phyloP scores from a whole-genome alignment of 2,329 filamentous ascomycete species.

The Helicocarpus griseus region DNA sequence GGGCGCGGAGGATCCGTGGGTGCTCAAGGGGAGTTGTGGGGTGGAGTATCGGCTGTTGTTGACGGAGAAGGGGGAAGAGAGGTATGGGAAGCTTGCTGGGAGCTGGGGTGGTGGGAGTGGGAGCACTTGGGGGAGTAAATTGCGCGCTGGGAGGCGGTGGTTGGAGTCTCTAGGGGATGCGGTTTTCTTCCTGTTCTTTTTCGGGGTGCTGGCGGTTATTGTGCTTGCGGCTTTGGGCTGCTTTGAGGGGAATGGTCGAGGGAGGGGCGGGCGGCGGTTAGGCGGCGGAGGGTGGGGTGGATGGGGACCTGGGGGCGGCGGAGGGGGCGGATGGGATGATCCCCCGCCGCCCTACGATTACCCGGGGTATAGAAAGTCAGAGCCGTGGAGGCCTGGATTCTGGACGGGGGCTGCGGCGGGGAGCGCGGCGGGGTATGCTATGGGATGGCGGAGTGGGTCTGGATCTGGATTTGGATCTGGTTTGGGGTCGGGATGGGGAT shows the following conservation, averaged over 20 bases:
- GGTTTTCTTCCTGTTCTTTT: slow-evolving; percentile 25
- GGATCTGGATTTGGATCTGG: not conserved
- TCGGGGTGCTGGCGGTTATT: slow-evolving; percentile 11
- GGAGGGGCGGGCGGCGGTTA: slow-evolving; percentile 21
- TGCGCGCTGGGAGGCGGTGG: not conserved
- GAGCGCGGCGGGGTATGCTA: slow-evolving; percentile 32
- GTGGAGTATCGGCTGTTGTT: slow-evolving; percentile 78
- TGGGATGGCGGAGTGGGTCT: slow-evolving; percentile 23
- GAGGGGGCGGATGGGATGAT: slow-evolving; percentile 20
- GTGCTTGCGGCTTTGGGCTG: slow-evolving; percentile 20
- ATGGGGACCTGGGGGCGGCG: slow-evolving; percentile 18
- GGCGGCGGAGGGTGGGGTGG: slow-evolving; percentile 13
- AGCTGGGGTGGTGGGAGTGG: slow-evolving; percentile 20
- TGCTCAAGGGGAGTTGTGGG: slow-evolving; percentile 86
- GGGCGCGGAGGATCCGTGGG: slow-evolving; percentile 64
- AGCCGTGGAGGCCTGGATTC: slow-evolving; percentile 37
- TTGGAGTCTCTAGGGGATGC: slow-evolving; percentile 16
- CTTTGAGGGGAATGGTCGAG: slow-evolving; percentile 16
- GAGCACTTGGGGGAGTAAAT: too few species aligned
- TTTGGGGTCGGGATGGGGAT: slow-evolving; percentile 1
- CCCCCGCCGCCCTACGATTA: slow-evolving; percentile 34
- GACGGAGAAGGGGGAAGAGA: slow-evolving; percentile 64
- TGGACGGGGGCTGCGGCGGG: slow-evolving; percentile 38
- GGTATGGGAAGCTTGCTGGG: slow-evolving; percentile 50
- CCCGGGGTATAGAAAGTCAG: slow-evolving; percentile 13